These are phyloP conservation scores for Cutaneotrichosporon sp. DNA, from an alignment of 1,284 basidiomycete species.

Conservation along the genomic window DNA sequence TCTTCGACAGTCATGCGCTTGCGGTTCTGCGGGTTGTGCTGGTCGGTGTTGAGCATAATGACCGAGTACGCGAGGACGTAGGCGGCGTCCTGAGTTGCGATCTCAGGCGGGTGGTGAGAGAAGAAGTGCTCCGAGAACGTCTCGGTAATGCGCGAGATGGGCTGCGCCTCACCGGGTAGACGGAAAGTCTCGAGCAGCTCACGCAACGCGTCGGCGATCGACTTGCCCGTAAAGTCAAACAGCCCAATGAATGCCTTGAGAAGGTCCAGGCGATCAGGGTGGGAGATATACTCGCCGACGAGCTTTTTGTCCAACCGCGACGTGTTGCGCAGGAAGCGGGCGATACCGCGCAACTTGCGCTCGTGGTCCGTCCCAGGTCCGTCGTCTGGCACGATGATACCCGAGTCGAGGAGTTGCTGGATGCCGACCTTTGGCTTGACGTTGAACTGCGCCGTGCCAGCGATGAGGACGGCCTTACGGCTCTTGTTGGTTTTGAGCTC, in stretches of 20 bases:
- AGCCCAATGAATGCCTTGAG: constrained; percentile 83
- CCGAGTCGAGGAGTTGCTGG: constrained; percentile 84
- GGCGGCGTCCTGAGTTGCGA: constrained; percentile 87
- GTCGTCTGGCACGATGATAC: constrained; percentile 61
- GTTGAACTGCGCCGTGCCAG: constrained; percentile 87
- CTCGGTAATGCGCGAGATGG: constrained; percentile 91
- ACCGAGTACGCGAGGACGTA: constrained; percentile 94
- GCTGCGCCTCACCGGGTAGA: constrained; percentile 91
- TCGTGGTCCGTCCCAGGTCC: constrained; percentile 38
- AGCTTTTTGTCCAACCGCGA: constrained; percentile 88
- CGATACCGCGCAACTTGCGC: constrained; percentile 55
- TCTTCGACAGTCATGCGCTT: constrained; percentile 97
- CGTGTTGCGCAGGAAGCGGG: constrained; percentile 82
- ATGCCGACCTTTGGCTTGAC: constrained; percentile 91
- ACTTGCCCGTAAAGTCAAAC: constrained; percentile 89
- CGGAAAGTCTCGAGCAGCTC: constrained; percentile 93
- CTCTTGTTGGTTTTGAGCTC: constrained; percentile 72
- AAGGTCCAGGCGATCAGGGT: constrained; percentile 80
- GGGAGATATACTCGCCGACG: constrained; percentile 89
- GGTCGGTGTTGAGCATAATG: constrained; percentile 98
- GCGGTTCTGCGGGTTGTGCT: constrained; percentile 94
- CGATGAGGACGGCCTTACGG: constrained; percentile 79
- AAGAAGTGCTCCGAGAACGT: constrained; percentile 92
- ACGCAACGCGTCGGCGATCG: constrained; percentile 90
- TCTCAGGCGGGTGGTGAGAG: constrained; percentile 76